Evolutionary conservation across 139 green algal species (phyloP), one percentile per base, ranked within the genome.

Genomic region (Auxenochlorella protothecoides): DNA sequence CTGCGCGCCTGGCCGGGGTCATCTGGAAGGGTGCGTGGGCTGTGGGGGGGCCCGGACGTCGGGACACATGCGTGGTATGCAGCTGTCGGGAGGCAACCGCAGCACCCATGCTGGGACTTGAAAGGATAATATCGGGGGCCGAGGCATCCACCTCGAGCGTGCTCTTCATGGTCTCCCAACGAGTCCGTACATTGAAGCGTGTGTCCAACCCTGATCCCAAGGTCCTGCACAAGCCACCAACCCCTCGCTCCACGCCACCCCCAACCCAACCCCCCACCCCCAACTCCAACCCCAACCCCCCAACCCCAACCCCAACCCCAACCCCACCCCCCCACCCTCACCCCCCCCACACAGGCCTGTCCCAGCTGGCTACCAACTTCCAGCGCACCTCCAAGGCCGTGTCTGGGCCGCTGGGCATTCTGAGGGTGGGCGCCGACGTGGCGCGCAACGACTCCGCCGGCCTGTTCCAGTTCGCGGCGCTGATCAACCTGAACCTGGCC

Each of bases 401-500:
- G 4, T 91, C 85, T 0, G 92, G 94, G 2, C 95, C 95, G 0
- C 84, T 99, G 14, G 93, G 93, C n/a, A 97, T 98, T 62, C 85
- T 99, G 56, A 89, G 89, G 6, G 86, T 90, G 2, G 93, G 93
- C 6, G 82, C 85, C 4, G 91, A 99, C 79, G 89, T 98, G 27
- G 90, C 91, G 6, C 78, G 85, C 53, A 77, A 70, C 7, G 85
- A 94, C 78, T 16, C 78, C 0, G 71, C 79, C 27, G 87, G 88
- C 52, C 83, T 97, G 9, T 92, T 81, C 73, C 72, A 97, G 80
- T 99, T 98, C 82, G 91, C 88, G 8, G 94, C 93, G 44, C 89
- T 98, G 55, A 80, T 99, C 51, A 98, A 98, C 80, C 90, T 99
- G 79, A 99, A 99, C 83, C 84, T 99, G 69, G 95, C 93, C 3